Evolutionary conservation across 164 flowering plant species (phyloP).

Genomic region (Vitis rupestris): DNA sequence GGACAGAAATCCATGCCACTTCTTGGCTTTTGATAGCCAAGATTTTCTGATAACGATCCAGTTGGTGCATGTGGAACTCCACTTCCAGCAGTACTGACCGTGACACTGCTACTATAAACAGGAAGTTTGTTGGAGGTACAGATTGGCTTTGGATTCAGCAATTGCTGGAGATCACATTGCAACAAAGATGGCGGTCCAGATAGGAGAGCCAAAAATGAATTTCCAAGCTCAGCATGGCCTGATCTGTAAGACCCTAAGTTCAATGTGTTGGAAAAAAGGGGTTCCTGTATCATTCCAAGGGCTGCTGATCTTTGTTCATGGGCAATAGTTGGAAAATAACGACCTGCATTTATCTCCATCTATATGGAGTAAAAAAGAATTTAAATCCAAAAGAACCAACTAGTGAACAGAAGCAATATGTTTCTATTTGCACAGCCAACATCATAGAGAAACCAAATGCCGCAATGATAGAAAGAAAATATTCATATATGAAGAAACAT

Average conservation of each 20-base stretch:
- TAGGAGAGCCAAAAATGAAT: constrained; percentile 50
- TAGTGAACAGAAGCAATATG: not conserved
- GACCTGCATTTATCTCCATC: constrained; percentile 27
- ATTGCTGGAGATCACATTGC: constrained; percentile 36
- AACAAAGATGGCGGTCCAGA: constrained; percentile 40
- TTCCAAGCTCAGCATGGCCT: constrained; percentile 29
- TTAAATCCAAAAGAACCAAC: not conserved
- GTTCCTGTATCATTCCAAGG: constrained; percentile 25
- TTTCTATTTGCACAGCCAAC: no score
- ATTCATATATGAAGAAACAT: no score
- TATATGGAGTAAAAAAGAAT: not conserved
- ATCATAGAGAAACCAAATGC: not conserved
- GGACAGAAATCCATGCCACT: constrained; percentile 20
- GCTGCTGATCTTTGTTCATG: constrained; percentile 23
- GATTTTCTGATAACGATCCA: constrained; percentile 25
- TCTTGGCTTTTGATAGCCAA: constrained; percentile 15
- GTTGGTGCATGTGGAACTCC: constrained; percentile 16
- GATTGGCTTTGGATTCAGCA: constrained; percentile 19
- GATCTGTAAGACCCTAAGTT: constrained; percentile 24
- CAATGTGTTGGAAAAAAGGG: constrained; percentile 18
- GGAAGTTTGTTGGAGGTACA: constrained; percentile 21
- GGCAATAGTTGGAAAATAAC: constrained; percentile 20
- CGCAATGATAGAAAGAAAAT: not conserved
- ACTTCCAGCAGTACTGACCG: constrained; percentile 17
- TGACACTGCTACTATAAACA: constrained; percentile 9